Percentiles rank a stretch among this genome's conserved stretches.
Evolutionary conservation across 768 basidiomycete species (phyloP).

Genomic region (Glaciozyma antarctica): DNA sequence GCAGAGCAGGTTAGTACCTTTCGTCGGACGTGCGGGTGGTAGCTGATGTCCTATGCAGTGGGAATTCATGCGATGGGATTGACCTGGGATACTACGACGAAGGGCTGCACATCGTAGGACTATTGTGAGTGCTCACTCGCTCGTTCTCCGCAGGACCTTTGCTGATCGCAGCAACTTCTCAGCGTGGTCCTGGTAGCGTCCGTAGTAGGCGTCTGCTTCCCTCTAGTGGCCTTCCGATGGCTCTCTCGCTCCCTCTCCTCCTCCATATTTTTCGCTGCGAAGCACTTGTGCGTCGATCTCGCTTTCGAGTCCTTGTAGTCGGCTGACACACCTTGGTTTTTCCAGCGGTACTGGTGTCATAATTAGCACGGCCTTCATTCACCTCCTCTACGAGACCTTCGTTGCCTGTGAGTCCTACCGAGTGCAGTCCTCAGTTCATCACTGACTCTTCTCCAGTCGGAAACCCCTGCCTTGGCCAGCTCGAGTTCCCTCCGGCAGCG

Average conservation of each 20-base stretch:
- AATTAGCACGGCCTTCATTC: constrained; percentile 38
- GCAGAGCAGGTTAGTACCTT: neutral
- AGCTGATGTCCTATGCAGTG: too few relatives aligned
- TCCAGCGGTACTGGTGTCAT: constrained; percentile 37
- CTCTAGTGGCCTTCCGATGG: constrained; percentile 11
- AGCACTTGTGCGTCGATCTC: constrained; percentile 11
- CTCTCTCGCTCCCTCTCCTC: constrained; percentile 1
- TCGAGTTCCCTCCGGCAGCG: constrained; percentile 39
- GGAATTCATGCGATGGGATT: constrained; percentile 15
- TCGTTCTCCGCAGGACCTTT: too few relatives aligned
- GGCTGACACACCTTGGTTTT: too few relatives aligned
- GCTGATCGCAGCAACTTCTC: neutral
- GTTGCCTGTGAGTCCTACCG: constrained; percentile 35
- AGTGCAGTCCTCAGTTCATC: too few relatives aligned
- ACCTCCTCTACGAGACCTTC: constrained; percentile 41
- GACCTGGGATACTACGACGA: constrained; percentile 28
- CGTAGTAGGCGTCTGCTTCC: constrained; percentile 25
- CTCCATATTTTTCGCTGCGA: constrained; percentile 22
- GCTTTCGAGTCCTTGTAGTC: too few relatives aligned
- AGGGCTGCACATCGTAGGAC: constrained; percentile 27
- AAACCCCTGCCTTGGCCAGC: constrained; percentile 38
- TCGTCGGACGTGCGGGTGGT: too few relatives aligned
- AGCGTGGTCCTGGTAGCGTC: constrained; percentile 27
- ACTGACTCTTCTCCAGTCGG: constrained; percentile 1
- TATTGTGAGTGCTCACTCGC: constrained; percentile 20